Evolutionary conservation across 768 basidiomycete genomes (phyloP), one percentile per base, ranked within the genome.

Genomic region (Paxillus ammoniavirescens): DNA sequence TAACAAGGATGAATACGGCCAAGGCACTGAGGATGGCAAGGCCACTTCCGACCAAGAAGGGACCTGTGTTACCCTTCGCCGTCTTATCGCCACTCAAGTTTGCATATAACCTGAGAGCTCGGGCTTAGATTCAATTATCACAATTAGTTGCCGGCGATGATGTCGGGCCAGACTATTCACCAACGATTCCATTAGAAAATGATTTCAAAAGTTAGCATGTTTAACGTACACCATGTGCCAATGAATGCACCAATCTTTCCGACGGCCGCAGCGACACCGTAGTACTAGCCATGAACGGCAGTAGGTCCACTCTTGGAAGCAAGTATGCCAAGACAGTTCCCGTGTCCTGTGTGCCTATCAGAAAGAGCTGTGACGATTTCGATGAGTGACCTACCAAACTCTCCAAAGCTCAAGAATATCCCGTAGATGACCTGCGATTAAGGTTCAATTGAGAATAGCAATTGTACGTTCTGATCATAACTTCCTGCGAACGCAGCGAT

Each of bases 261-360:
- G 46, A 90, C 64, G 13, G 93, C 93, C 42, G 94, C 92, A 7
- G 92, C 93, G 28, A 83, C 53, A 26, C 93, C 93, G 64, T 95
- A 94, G 69, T 85, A 89, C 47, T 93, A 88, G 2, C 92, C 91
- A 55, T 91, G 86, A 43, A 90, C 75, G 18, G 88, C 91, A 1
- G 94, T 96, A 0, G 93, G 92, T 60, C 87, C 84, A 2, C 80
- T 81, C 73, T 98, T 97, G 53, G 85, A 78, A 8, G 93, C 93
- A 58, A 96, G 78, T 14, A 98, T 75, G 56, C 92, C 93, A 43
- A 93, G 75, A 58, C 83, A 87, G 71, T 95, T 93, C 37, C 93
- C 93, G 7, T 93, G 91, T 30, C 87, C 83, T 82, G 49, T 3
- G 40, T 14, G 41, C 8, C 15, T 23, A 23, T 58, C 37, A 63